These are phyloP conservation scores for Fraxinus paxiana DNA, from an alignment of 305 asterid genomes.

Conservation along the genomic window DNA sequence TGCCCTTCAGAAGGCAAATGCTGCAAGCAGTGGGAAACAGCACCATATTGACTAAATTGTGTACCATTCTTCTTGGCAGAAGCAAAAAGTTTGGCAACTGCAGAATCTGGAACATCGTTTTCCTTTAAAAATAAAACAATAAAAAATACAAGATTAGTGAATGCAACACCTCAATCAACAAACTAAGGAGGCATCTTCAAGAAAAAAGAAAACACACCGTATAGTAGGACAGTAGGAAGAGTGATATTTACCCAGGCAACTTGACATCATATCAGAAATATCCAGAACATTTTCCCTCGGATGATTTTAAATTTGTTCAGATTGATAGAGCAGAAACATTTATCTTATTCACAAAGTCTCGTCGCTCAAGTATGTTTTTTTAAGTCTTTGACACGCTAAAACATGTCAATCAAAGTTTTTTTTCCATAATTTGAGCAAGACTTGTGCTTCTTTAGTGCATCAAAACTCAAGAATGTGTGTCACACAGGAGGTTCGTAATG, in stretches of 20 bases:
- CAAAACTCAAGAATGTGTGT: not conserved
- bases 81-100: constrained; percentile 78
- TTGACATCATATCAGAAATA: constrained; percentile 5
- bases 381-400: not conserved
- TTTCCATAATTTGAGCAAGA: not conserved
- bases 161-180: constrained; percentile 1
- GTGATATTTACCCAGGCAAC: constrained; percentile 3
- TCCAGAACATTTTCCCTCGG: not conserved
- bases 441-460: not conserved
- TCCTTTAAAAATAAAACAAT: constrained; percentile 38
- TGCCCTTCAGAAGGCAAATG: constrained; percentile 79
- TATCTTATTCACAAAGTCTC: not conserved
- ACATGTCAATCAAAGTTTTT: not conserved
- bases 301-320: not conserved
- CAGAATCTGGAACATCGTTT: constrained; percentile 75
- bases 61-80: constrained; percentile 52
- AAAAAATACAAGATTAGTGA: constrained; percentile 16
- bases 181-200: constrained; percentile 5
- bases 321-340: not conserved
- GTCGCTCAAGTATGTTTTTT: not conserved
- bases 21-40: constrained; percentile 67
- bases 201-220: not conserved
- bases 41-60: constrained; percentile 58
- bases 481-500: too few species aligned
- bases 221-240: not conserved